Conservation (phyloP, 106 monocot species). For the Apostasia shenzhenica region DNA sequence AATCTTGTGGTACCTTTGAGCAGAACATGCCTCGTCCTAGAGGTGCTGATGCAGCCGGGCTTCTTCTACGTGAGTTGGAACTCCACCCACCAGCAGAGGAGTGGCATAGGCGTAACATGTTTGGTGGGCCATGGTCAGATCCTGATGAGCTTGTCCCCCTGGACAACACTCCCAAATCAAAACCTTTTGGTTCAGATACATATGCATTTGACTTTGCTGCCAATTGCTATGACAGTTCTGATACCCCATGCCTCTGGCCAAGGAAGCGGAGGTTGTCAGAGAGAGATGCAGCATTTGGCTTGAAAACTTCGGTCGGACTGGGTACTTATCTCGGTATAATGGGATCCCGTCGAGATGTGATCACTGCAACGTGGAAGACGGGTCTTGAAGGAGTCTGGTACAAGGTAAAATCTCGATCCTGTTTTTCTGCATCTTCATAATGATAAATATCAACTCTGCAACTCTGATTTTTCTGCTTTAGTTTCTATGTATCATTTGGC, state of each 20-base stretch:
- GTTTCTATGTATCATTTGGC: too few relatives aligned
- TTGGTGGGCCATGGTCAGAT: constrained; percentile 99
- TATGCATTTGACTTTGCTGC: constrained; percentile 15
- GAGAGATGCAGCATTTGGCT: constrained; percentile 97
- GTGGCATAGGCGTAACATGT: constrained; percentile 99
- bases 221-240: constrained; percentile 19
- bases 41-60: constrained; percentile 97
- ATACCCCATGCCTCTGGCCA: constrained; percentile 70
- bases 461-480: too few relatives aligned
- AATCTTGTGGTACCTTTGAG: not conserved
- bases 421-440: not conserved
- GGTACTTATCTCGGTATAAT: constrained; percentile 95
- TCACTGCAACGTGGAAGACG: constrained; percentile 88
- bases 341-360: constrained; percentile 95
- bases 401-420: constrained; percentile 43
- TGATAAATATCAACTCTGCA: not conserved
- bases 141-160: constrained; percentile 77
- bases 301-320: constrained; percentile 88
- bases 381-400: constrained; percentile 93
- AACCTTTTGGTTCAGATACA: constrained; percentile 24
- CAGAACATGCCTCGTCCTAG: constrained; percentile 99
- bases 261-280: constrained; percentile 87
- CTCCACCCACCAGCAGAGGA: constrained; percentile 97
- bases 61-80: constrained; percentile 93
- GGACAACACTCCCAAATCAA: constrained; percentile 31